Evolutionary conservation across 306 rosid species (phyloP), one percentile per base, ranked within the genome.

Genomic region (Fragaria ananassa): DNA sequence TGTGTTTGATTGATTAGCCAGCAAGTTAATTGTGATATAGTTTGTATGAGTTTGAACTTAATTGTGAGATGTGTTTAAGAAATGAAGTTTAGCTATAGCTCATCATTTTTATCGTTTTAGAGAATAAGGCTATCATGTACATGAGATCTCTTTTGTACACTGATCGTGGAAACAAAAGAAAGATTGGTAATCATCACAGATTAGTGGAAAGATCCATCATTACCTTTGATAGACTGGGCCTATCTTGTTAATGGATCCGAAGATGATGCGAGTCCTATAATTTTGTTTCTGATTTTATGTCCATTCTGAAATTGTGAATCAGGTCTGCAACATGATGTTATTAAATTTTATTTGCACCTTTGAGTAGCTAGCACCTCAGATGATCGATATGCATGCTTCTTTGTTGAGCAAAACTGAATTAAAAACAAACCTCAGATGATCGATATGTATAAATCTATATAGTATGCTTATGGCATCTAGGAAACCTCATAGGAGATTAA

Each of bases 401-500:
- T 10, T 21, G 29, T 57, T 10, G 31, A 57, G 14, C 5, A 57
- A 56, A 56, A 21, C 29, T 56, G 27, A 56, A 7, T 56, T 56
- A 8, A 7, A 54, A 54, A 54, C 25, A 54, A 15, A 17, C 41
- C 41, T 37, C 41, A 37, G 5, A 37, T 37, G 56, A 18, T 6
- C 46, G 9, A 9, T 50, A 12, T 3, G 50, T 10, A 46, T 12
- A 2, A 46, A 51, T 51, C 9, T 15, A 51, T 51, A 18, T 14
- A 1, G 57, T 14, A 14, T 51, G 9, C 67, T 50, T 61, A 57
- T 21, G 81, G 74, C 62, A 18, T 17, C 17, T 79, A 47, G 85
- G 84, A 84, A 85, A 69, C 81, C 74, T 76, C 75, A 21, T 72
- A 29, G 4, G 53, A 46, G 75, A 77, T 60, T 29, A 29, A 63